Evolutionary conservation across 2,329 filamentous ascomycete species (phyloP).

Genomic region (Stagonosporopsis rhizophila): DNA sequence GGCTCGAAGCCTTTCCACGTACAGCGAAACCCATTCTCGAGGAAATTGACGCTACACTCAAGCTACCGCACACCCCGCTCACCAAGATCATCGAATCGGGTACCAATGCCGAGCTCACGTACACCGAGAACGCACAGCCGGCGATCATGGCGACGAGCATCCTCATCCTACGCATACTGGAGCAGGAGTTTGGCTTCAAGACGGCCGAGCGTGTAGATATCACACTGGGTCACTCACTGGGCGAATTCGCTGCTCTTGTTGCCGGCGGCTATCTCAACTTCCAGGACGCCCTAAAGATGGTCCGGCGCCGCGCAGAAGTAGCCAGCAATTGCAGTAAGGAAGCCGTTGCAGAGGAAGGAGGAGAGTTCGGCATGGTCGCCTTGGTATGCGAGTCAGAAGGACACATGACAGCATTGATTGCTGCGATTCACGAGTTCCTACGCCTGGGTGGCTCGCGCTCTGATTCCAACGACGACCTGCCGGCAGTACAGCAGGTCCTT

Average conservation of each 20-base stretch:
- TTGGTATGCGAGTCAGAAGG: conserved; percentile 81
- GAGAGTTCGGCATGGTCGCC: conserved; percentile 93
- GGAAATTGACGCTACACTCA: conserved; percentile 81
- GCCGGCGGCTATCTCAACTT: conserved; percentile 82
- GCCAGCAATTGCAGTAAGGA: conserved; percentile 79
- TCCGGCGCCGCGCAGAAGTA: conserved; percentile 77
- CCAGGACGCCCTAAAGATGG: conserved; percentile 77
- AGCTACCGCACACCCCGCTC: conserved; percentile 65
- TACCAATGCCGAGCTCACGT: conserved; percentile 76
- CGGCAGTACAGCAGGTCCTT: conserved; percentile 83
- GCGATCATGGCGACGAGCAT: conserved; percentile 96
- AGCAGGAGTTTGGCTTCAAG: conserved; percentile 82
- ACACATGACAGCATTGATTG: conserved; percentile 73
- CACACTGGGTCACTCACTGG: conserved; percentile 87
- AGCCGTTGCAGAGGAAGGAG: conserved; percentile 71
- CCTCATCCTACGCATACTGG: conserved; percentile 85
- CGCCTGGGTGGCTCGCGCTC: conserved; percentile 70
- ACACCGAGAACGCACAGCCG: conserved; percentile 87
- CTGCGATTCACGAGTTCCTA: conserved; percentile 80
- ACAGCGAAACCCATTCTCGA: conserved; percentile 80
- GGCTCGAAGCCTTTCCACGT: conserved; percentile 83
- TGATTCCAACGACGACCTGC: conserved; percentile 68
- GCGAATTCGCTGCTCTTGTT: conserved; percentile 91
- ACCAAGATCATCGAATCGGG: conserved; percentile 81
- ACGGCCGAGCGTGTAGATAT: conserved; percentile 76